These are phyloP conservation scores for Rugonectria rugulosa DNA, from an alignment of 2,329 filamentous ascomycete genomes.

Conservation along the genomic window DNA sequence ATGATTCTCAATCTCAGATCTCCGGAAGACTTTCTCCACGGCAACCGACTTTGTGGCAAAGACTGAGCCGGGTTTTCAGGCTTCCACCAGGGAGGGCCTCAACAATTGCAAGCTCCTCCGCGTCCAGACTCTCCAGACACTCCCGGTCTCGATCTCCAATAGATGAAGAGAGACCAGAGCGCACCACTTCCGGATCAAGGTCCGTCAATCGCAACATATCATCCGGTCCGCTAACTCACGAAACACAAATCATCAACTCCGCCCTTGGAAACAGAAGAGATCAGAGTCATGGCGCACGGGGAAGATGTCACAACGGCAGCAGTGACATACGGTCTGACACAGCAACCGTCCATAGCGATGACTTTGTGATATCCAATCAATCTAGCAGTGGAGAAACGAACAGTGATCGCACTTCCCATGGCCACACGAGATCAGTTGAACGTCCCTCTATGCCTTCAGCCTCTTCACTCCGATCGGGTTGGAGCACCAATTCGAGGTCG, in stretches of 20 bases:
- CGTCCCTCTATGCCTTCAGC: constrained; percentile 25
- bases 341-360: constrained; percentile 49
- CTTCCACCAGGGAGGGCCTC: constrained; percentile 45
- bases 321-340: constrained; percentile 33
- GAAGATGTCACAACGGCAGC: not conserved
- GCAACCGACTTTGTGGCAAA: constrained; percentile 39
- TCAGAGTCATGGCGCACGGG: not conserved
- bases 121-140: constrained; percentile 19
- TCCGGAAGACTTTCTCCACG: constrained; percentile 15
- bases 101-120: constrained; percentile 44
- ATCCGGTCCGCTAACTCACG: not conserved
- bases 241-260: not conserved
- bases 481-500: constrained; percentile 10
- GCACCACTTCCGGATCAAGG: not conserved
- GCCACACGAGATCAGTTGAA: constrained; percentile 17
- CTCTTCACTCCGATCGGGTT: constrained; percentile 26
- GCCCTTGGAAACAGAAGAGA: not conserved
- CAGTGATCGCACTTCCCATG: not conserved
- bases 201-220: not conserved
- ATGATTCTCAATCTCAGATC: not conserved
- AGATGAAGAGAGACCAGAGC: not conserved
- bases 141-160: constrained; percentile 3
- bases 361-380: constrained; percentile 36
- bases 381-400: not conserved
- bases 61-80: constrained; percentile 37